phyloP scores from a whole-genome alignment of 2,329 filamentous ascomycete species.

The Xylaria sp. region DNA sequence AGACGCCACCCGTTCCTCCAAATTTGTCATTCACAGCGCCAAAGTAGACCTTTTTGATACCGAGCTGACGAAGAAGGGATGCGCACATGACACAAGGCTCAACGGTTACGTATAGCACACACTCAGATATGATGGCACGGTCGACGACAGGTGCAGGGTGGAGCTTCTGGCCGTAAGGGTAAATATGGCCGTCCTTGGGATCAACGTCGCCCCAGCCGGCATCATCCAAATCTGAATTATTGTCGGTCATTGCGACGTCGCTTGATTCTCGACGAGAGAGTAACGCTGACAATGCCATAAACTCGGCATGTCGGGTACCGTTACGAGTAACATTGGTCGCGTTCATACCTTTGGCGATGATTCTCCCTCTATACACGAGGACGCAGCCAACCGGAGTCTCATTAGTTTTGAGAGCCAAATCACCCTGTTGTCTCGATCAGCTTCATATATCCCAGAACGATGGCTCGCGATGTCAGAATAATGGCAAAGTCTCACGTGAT shows the following conservation, averaged over 20 bases:
- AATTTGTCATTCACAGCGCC: constrained; percentile 97
- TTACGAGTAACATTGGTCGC: constrained; percentile 92
- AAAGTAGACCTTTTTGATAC: constrained; percentile 90
- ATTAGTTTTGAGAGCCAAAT: constrained; percentile 82
- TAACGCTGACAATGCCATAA: constrained; percentile 78
- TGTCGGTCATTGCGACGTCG: constrained; percentile 41
- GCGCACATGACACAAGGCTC: constrained; percentile 99
- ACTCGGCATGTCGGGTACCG: constrained; percentile 94
- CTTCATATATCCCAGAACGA: constrained; percentile 13
- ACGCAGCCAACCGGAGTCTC: constrained; percentile 98
- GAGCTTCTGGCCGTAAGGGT: constrained; percentile 69
- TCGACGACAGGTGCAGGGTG: constrained; percentile 67
- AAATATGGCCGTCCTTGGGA: constrained; percentile 65
- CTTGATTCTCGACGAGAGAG: constrained; percentile 55
- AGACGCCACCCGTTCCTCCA: constrained; percentile 92
- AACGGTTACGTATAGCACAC: constrained; percentile 92
- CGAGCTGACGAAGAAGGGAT: constrained; percentile 86
- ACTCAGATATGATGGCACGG: constrained; percentile 73
- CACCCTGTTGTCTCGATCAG: constrained; percentile 67
- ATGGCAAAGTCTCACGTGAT: neutral
- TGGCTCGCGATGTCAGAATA: neutral
- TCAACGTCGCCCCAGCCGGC: constrained; percentile 63
- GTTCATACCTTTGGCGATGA: constrained; percentile 94
- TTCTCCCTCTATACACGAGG: constrained; percentile 79
- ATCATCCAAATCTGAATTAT: constrained; percentile 49